phyloP scores from a whole-genome alignment of 352 stramenopile species.

The Globisporangium sylvaticum region DNA sequence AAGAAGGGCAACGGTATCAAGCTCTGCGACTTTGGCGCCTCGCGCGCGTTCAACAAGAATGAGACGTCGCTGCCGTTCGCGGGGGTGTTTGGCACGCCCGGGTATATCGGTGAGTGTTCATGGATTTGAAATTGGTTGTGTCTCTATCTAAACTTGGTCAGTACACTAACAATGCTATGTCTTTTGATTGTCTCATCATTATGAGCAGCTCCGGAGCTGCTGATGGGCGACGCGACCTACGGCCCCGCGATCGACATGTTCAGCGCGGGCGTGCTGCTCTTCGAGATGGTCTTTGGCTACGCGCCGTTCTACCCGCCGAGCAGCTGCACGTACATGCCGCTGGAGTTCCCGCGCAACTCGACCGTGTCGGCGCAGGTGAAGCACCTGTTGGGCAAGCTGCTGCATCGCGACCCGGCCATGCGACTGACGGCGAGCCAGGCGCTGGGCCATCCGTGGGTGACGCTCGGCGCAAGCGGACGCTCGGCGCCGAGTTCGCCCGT shows the following conservation, averaged over 20 bases:
- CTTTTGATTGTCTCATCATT: background rate
- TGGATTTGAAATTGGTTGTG: background rate
- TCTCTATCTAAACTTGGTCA: background rate
- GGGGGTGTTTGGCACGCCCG: slow-evolving; percentile 65
- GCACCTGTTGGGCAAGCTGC: slow-evolving; percentile 62
- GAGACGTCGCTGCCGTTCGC: slow-evolving; percentile 53
- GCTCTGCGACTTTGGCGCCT: slow-evolving; percentile 83
- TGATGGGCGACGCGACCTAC: slow-evolving; percentile 49
- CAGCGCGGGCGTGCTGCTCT: slow-evolving; percentile 63
- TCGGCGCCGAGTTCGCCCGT: slow-evolving; percentile 40
- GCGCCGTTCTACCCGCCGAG: slow-evolving; percentile 68
- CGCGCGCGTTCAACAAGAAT: slow-evolving; percentile 53
- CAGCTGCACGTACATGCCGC: slow-evolving; percentile 48
- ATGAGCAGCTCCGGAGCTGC: slow-evolving; percentile 41
- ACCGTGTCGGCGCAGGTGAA: slow-evolving; percentile 43
- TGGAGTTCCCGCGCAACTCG: slow-evolving; percentile 49
- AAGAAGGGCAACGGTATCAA: slow-evolving; percentile 54
- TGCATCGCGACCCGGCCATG: slow-evolving; percentile 63
- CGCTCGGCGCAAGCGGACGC: slow-evolving; percentile 22
- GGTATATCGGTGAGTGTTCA: slow-evolving; percentile 37
- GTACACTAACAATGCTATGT: background rate
- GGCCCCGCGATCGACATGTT: slow-evolving; percentile 70
- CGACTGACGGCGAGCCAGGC: slow-evolving; percentile 79
- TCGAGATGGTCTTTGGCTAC: slow-evolving; percentile 77
- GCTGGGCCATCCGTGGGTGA: slow-evolving; percentile 84